Evolutionary conservation across 345 rosid species (phyloP).

Genomic region (Populus pruinosa): DNA sequence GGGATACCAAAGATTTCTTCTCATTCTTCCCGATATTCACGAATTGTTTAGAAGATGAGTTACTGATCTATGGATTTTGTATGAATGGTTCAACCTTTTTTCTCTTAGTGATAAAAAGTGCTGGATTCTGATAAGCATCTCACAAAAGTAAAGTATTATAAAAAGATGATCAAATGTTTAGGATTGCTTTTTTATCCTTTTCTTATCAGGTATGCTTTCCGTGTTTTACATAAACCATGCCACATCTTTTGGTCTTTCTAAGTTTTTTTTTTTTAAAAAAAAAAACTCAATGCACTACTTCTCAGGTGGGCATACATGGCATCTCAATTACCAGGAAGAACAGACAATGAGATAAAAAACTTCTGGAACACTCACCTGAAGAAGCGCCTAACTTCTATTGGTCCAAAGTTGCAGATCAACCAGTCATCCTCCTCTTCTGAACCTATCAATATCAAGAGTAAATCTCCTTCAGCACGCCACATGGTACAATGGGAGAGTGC

Average conservation of each 20-base stretch:
- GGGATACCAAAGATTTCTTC: not conserved
- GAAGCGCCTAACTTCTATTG: conserved; percentile 73
- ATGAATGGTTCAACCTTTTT: not conserved
- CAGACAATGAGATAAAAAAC: conserved; percentile 96
- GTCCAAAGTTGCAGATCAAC: conserved; percentile 77
- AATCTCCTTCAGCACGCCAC: conserved; percentile 63
- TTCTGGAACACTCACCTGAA: conserved; percentile 96
- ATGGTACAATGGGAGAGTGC: conserved; percentile 99
- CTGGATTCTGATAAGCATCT: too few relatives aligned
- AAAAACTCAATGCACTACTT: not conserved
- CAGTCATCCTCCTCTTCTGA: conserved; percentile 51
- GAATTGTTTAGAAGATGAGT: not conserved
- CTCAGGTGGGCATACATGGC: conserved; percentile 98
- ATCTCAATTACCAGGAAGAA: conserved; percentile 86
- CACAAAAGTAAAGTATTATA: too few relatives aligned
- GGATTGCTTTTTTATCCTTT: not conserved
- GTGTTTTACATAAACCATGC: not conserved
- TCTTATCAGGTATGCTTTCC: not conserved
- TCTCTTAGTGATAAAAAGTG: too few relatives aligned
- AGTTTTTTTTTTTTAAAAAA: not conserved
- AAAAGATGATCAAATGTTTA: not conserved
- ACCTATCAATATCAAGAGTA: conserved; percentile 29
- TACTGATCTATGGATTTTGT: not conserved
- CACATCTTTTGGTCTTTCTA: not conserved
- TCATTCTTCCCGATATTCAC: not conserved